Evolutionary conservation across 2,329 filamentous ascomycete genomes (phyloP).

Genomic region (Ilyonectria sp.): DNA sequence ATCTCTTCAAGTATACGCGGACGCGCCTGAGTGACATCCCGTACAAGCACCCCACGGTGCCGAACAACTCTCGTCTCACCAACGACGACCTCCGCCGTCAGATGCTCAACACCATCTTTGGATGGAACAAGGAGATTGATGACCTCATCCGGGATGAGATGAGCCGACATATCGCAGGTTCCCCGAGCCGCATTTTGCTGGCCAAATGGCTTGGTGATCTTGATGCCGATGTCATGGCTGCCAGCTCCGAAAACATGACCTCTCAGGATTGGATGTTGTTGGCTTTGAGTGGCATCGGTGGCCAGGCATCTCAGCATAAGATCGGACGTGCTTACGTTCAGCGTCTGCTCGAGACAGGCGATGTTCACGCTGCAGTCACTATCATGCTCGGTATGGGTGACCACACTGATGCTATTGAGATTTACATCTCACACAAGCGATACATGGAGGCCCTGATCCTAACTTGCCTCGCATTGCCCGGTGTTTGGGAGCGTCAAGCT

Average conservation of each 20-base stretch:
- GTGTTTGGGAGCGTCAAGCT: conserved; percentile 92
- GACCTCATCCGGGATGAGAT: conserved; percentile 89
- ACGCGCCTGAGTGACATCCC: conserved; percentile 86
- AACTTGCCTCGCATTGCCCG: conserved; percentile 85
- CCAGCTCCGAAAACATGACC: conserved; percentile 88
- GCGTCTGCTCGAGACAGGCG: conserved; percentile 88
- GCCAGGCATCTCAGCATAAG: conserved; percentile 84
- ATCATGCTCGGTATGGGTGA: conserved; percentile 95
- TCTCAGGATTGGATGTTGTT: conserved; percentile 98
- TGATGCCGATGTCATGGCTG: conserved; percentile 84
- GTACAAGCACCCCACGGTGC: conserved; percentile 77
- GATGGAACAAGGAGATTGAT: conserved; percentile 90
- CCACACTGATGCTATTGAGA: conserved; percentile 93
- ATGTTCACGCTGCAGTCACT: conserved; percentile 92
- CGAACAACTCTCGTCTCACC: conserved; percentile 73
- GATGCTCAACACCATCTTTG: conserved; percentile 95
- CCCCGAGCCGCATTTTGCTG: conserved; percentile 84
- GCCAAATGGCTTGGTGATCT: conserved; percentile 94
- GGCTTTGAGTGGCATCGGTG: conserved; percentile 89
- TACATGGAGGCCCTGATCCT: conserved; percentile 95
- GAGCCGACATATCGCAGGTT: conserved; percentile 79
- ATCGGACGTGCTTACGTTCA: conserved; percentile 93
- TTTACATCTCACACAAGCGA: conserved; percentile 91
- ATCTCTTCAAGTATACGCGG: conserved; percentile 90
- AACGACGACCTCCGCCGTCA: conserved; percentile 87